Evolutionary conservation across 2,329 filamentous ascomycete species (phyloP).

Genomic region (Cordyceps fumosorosea): DNA sequence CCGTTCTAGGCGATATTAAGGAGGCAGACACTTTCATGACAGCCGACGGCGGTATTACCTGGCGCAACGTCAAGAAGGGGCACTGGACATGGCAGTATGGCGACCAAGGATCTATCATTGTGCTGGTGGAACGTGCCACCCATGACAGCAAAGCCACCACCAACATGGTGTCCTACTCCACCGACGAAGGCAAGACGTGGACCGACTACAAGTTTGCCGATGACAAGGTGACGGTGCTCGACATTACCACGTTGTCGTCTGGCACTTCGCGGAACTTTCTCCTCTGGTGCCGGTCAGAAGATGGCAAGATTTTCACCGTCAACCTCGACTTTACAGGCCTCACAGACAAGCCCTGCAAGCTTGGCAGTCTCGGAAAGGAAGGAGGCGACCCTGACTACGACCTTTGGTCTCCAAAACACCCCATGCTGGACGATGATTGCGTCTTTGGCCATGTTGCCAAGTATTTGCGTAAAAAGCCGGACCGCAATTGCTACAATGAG

Average conservation of each 20-base stretch:
- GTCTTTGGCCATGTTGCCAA: conserved; percentile 86
- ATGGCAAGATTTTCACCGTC: conserved; percentile 59
- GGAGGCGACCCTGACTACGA: conserved; percentile 64
- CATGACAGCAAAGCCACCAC: conserved; percentile 63
- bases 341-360: conserved; percentile 63
- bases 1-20: conserved; percentile 55
- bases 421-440: conserved; percentile 69
- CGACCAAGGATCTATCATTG: conserved; percentile 88
- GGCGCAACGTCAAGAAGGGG: conserved; percentile 81
- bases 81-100: conserved; percentile 91
- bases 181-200: conserved; percentile 80
- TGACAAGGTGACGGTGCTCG: conserved; percentile 63
- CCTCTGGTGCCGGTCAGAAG: conserved; percentile 65
- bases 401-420: conserved; percentile 82
- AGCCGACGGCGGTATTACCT: conserved; percentile 80
- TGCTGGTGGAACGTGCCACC: conserved; percentile 68
- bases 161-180: conserved; percentile 65
- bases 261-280: conserved; percentile 89
- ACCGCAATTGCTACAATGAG: conserved; percentile 75
- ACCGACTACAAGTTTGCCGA: conserved; percentile 65
- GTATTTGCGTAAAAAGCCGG: conserved; percentile 85
- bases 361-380: conserved; percentile 61
- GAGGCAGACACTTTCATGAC: conserved; percentile 89
- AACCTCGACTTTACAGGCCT: conserved; percentile 87
- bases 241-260: conserved; percentile 82